These are phyloP conservation scores for Rhododendron vialii DNA, from an alignment of 148 eudicot species.

Conservation along the genomic window DNA sequence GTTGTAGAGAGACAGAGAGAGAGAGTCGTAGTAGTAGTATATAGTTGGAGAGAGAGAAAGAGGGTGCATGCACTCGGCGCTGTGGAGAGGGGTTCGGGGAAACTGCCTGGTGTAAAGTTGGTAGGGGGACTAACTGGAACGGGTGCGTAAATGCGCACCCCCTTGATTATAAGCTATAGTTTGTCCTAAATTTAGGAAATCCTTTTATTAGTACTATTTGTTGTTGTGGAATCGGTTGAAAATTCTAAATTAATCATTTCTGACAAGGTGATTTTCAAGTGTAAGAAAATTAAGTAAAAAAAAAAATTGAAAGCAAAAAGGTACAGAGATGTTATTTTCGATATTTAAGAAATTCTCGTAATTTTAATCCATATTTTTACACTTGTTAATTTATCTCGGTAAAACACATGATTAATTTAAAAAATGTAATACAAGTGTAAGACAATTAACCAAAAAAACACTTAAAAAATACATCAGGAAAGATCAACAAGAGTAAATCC, in stretches of 20 bases:
- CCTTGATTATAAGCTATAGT: background rate
- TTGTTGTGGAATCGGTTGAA: background rate
- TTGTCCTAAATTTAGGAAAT: background rate
- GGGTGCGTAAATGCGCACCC: slow-evolving; percentile 25
- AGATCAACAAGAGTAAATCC: too few species aligned
- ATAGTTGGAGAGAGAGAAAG: slow-evolving; percentile 1
- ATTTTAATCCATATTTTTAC: too few species aligned
- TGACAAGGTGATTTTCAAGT: background rate
- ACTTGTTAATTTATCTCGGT: too few species aligned
- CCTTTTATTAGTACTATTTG: too few species aligned
- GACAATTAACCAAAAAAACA: too few species aligned
- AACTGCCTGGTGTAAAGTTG: slow-evolving; percentile 39
- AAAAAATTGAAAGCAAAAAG: background rate
- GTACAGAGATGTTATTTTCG: too few species aligned
- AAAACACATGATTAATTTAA: too few species aligned
- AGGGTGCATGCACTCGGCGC: slow-evolving; percentile 22
- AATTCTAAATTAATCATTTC: background rate
- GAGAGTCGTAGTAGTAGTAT: background rate
- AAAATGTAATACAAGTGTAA: too few species aligned
- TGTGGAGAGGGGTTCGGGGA: slow-evolving; percentile 26
- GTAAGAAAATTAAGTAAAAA: background rate
- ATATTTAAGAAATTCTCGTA: too few species aligned
- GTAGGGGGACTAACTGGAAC: slow-evolving; percentile 22
- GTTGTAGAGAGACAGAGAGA: background rate
- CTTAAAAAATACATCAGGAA: too few species aligned